These are phyloP conservation scores for Kwoniella shivajii DNA, from an alignment of 1,284 basidiomycete species.

Conservation along the genomic window DNA sequence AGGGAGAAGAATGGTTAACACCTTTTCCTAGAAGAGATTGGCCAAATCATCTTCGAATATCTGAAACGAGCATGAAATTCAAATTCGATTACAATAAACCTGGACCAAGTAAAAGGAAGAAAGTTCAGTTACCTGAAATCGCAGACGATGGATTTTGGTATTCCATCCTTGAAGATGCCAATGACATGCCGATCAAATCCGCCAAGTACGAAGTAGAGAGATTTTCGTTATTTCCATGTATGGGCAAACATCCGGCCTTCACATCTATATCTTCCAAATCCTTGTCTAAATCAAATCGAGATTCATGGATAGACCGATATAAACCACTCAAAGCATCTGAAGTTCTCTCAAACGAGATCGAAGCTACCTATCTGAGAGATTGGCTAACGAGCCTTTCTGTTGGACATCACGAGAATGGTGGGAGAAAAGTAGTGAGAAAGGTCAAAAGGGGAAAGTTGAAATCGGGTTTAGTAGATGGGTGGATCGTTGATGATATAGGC, in stretches of 20 bases:
- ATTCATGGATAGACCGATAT: constrained; percentile 76
- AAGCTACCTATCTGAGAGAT: constrained; percentile 73
- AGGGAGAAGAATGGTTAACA: constrained; percentile 36
- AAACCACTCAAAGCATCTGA: constrained; percentile 71
- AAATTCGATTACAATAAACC: background rate
- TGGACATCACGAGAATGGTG: constrained; percentile 31
- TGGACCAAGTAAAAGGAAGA: background rate
- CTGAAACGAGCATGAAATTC: background rate
- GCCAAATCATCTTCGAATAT: constrained; percentile 20
- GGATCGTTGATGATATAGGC: constrained; percentile 54
- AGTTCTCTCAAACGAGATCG: constrained; percentile 77
- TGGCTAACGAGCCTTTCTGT: constrained; percentile 77
- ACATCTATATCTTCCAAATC: constrained; percentile 16
- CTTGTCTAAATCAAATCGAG: constrained; percentile 41
- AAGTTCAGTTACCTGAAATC: background rate
- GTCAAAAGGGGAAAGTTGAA: constrained; percentile 31
- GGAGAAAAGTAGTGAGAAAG: constrained; percentile 42
- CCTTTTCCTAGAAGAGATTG: constrained; percentile 35
- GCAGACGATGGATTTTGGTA: constrained; percentile 13
- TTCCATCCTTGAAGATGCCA: background rate
- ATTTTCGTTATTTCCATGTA: constrained; percentile 9
- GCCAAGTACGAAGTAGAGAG: background rate
- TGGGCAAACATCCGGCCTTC: constrained; percentile 39
- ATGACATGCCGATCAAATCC: background rate
- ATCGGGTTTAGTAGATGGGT: constrained; percentile 29